These are phyloP conservation scores for Orbilia ellipsospora DNA, from an alignment of 2,329 filamentous ascomycete genomes.

Conservation along the genomic window DNA sequence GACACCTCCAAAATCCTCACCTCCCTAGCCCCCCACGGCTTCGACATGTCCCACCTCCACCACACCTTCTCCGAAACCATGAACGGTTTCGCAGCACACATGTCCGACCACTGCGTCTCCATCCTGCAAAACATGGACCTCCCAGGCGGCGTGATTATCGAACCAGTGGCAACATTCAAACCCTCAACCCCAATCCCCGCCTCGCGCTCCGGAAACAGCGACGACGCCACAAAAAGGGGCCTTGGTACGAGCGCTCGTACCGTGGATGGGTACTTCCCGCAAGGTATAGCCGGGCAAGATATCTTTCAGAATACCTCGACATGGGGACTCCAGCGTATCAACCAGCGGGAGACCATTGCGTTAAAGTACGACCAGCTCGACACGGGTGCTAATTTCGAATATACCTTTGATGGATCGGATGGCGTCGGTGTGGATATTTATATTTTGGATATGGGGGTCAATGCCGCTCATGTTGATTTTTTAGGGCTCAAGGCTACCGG, in stretches of 20 bases:
- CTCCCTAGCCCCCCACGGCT: slow-evolving; percentile 42
- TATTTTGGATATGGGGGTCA: slow-evolving; percentile 65
- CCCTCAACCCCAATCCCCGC: slow-evolving; percentile 7
- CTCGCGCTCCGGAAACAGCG: background rate
- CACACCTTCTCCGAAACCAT: slow-evolving; percentile 42
- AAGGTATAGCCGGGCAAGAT: background rate
- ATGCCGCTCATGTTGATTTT: slow-evolving; percentile 57
- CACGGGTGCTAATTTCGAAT: slow-evolving; percentile 60
- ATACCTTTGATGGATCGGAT: slow-evolving; percentile 57
- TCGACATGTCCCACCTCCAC: slow-evolving; percentile 41
- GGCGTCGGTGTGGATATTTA: slow-evolving; percentile 65
- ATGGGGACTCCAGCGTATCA: slow-evolving; percentile 60
- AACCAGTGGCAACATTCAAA: slow-evolving; percentile 32
- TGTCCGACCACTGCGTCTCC: slow-evolving; percentile 56
- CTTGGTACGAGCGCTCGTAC: background rate
- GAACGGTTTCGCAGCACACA: slow-evolving; percentile 57
- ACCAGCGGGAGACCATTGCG: slow-evolving; percentile 59
- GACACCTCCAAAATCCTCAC: slow-evolving; percentile 39
- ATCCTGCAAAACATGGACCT: slow-evolving; percentile 44
- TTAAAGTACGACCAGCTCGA: slow-evolving; percentile 28
- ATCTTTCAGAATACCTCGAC: slow-evolving; percentile 51
- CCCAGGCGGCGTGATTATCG: slow-evolving; percentile 34
- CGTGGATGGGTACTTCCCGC: background rate
- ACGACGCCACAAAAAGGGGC: background rate
- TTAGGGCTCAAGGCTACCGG: slow-evolving; percentile 57